A percentile compares a stretch with the other conserved stretches of the same genome.
phyloP scores from a whole-genome alignment of 1,284 basidiomycete genomes.

The Ceraceosorus guamensis region DNA sequence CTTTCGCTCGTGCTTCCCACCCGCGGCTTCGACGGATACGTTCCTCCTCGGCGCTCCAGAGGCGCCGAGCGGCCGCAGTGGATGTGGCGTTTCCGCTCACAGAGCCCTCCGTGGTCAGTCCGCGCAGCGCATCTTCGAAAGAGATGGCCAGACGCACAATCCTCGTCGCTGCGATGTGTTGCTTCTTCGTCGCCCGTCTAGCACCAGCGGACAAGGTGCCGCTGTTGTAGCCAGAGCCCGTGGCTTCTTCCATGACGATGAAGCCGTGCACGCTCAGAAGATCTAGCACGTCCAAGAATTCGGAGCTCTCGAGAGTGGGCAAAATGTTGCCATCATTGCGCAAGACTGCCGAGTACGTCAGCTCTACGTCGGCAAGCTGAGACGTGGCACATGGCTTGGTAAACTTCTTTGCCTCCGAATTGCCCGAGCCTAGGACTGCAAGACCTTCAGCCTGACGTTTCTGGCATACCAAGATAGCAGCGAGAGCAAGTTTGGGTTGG shows the following conservation, averaged over 20 bases:
- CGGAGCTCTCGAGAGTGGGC: constrained; percentile 29
- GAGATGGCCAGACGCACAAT: constrained; percentile 20
- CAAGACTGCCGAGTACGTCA: constrained; percentile 33
- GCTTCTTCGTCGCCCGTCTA: constrained; percentile 35
- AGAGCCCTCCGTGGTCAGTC: constrained; percentile 23
- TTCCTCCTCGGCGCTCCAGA: constrained; percentile 26
- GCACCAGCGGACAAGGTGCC: neutral
- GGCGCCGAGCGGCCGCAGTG: constrained; percentile 21
- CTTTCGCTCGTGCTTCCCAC: constrained; percentile 18
- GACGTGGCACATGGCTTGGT: too few relatives aligned
- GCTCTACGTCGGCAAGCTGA: constrained; percentile 30
- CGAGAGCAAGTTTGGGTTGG: constrained; percentile 42
- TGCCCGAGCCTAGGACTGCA: constrained; percentile 15
- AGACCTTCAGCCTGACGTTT: constrained; percentile 20
- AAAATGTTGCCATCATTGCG: constrained; percentile 21
- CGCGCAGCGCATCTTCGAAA: constrained; percentile 25
- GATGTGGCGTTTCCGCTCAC: neutral
- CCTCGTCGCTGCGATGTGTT: constrained; percentile 29
- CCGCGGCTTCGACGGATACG: constrained; percentile 21
- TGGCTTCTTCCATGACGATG: constrained; percentile 22
- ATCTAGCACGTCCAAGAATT: constrained; percentile 43
- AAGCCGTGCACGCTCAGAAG: constrained; percentile 43
- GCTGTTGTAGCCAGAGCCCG: constrained; percentile 16
- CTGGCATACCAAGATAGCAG: constrained; percentile 32
- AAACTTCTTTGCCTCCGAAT: too few relatives aligned